These are phyloP conservation scores for Heracleum sosnowskyi DNA, from an alignment of 129 eudicot species.

Conservation along the genomic window DNA sequence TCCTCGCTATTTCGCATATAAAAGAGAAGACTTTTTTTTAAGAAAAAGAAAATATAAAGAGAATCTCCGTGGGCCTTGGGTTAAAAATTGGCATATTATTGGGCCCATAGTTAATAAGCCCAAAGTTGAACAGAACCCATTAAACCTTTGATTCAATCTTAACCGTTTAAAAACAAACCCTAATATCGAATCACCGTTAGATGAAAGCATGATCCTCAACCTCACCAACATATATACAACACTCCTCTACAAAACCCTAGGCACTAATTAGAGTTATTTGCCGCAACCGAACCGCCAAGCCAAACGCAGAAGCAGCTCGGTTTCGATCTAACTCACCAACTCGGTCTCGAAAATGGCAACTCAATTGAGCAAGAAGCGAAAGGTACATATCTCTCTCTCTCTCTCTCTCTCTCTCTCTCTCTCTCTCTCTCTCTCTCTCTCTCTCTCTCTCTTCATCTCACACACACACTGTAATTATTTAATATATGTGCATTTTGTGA, in stretches of 20 bases:
- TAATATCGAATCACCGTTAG: not conserved
- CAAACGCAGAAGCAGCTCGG: not conserved
- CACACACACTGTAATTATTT: not conserved
- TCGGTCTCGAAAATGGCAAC: constrained; percentile 13
- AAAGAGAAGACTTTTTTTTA: no score
- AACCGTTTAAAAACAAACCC: constrained; percentile 10
- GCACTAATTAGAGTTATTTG: not conserved
- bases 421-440: no score
- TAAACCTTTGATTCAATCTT: not conserved
- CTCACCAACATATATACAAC: not conserved
- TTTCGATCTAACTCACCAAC: constrained; percentile 3
- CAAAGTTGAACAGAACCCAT: not conserved
- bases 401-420: no score
- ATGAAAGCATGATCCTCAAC: not conserved
- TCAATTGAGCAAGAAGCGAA: constrained; percentile 18
- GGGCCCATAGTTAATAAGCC: not conserved
- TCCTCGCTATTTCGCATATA: no score
- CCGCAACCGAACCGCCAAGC: not conserved
- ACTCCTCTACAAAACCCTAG: constrained; percentile 5
- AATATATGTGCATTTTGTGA: not conserved
- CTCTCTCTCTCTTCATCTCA: not conserved
- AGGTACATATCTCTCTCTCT: not conserved
- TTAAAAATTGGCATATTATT: no score
- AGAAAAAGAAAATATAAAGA: no score
- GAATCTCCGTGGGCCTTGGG: no score